phyloP scores from a whole-genome alignment of 164 flowering plant species.

The Warburgia ugandensis region DNA sequence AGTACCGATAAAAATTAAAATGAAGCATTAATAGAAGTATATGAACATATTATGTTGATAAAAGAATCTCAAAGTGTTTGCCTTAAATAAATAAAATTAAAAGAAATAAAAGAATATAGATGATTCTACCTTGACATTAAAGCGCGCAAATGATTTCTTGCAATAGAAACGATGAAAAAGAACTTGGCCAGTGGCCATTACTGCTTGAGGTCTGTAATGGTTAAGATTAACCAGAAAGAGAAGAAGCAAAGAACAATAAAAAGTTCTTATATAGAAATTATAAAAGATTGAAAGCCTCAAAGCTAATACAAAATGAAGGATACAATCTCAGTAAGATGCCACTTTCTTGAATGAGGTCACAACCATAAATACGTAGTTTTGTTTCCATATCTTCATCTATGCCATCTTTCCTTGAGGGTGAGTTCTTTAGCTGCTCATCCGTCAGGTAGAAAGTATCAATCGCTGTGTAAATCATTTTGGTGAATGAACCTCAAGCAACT shows the following conservation, averaged over 20 bases:
- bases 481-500: too few species aligned
- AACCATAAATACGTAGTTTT: constrained; percentile 80
- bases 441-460: constrained; percentile 83
- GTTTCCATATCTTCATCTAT: constrained; percentile 70
- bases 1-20: neutral
- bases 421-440: constrained; percentile 61
- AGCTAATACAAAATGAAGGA: constrained; percentile 8
- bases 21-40: neutral
- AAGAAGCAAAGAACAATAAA: neutral
- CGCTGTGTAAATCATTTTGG: constrained; percentile 93
- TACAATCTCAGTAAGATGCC: constrained; percentile 84
- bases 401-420: constrained; percentile 89
- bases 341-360: constrained; percentile 89
- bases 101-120: neutral
- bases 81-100: too few species aligned
- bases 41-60: too few species aligned
- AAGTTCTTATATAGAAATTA: neutral
- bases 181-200: constrained; percentile 98
- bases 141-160: constrained; percentile 92
- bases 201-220: constrained; percentile 75
- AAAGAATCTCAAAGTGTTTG: too few species aligned
- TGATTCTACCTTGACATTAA: constrained; percentile 71
- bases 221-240: constrained; percentile 11
- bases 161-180: constrained; percentile 92
- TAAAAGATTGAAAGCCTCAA: neutral